These are phyloP conservation scores for Schizosaccharomyces cryophilus DNA, from an alignment of 805 yeast genomes.

Conservation along the genomic window DNA sequence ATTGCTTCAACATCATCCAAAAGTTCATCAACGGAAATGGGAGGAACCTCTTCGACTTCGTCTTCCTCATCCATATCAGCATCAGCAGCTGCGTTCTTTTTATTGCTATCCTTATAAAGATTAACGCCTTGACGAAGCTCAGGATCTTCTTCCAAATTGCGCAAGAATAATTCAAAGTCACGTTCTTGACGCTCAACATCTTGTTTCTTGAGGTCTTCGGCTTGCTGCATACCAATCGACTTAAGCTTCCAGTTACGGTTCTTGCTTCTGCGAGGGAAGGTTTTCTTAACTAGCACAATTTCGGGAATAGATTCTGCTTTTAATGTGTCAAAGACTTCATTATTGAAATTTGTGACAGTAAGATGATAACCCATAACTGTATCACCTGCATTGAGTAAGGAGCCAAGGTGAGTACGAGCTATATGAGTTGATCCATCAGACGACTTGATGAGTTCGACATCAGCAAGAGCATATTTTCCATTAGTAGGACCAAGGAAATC, in stretches of 20 bases:
- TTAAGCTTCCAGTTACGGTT: constrained; percentile 69
- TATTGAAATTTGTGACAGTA: constrained; percentile 67
- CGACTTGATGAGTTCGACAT: constrained; percentile 73
- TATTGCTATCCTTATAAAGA: constrained; percentile 33
- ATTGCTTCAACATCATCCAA: constrained; percentile 85
- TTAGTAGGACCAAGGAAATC: constrained; percentile 66
- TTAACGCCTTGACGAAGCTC: constrained; percentile 82
- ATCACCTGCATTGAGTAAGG: constrained; percentile 87
- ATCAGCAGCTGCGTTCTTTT: constrained; percentile 1
- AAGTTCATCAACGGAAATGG: constrained; percentile 70
- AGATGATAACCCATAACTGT: constrained; percentile 78
- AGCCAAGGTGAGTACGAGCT: constrained; percentile 81
- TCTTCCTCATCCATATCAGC: constrained; percentile 5
- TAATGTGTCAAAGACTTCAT: constrained; percentile 54
- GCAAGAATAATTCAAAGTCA: constrained; percentile 87
- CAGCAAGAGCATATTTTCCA: constrained; percentile 68
- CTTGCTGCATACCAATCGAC: constrained; percentile 93
- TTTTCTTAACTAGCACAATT: constrained; percentile 69
- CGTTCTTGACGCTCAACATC: constrained; percentile 79
- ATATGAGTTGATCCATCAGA: constrained; percentile 65
- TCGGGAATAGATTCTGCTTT: constrained; percentile 49
- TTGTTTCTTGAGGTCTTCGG: constrained; percentile 47
- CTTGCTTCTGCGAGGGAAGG: constrained; percentile 46
- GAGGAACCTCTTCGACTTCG: constrained; percentile 24
- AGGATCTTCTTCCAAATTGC: constrained; percentile 88